Percentiles rank a stretch among this genome's conserved stretches.
phyloP scores from a whole-genome alignment of 169 alveolate species.

The Plasmodium knowlesi region DNA sequence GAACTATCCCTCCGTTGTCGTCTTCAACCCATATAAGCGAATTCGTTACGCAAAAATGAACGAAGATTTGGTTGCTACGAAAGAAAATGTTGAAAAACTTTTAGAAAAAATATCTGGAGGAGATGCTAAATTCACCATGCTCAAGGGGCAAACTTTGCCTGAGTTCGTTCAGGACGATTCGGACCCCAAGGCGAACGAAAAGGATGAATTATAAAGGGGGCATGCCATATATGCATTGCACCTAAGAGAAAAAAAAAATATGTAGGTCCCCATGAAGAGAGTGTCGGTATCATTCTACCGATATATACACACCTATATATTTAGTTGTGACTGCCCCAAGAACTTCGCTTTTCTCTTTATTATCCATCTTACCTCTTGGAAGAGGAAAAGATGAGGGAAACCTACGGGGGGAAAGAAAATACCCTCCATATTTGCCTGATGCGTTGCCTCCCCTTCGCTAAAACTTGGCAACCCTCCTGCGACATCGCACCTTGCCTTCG shows the following conservation, averaged over 20 bases:
- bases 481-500: neutral
- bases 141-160: slow-evolving; percentile 86
- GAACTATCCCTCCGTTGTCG: slow-evolving; percentile 87
- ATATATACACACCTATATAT: neutral
- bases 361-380: neutral
- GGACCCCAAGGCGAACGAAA: neutral
- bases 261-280: neutral
- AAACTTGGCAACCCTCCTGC: neutral
- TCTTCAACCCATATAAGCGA: slow-evolving; percentile 87
- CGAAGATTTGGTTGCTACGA: slow-evolving; percentile 81
- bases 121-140: slow-evolving; percentile 87
- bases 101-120: slow-evolving; percentile 90
- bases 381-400: neutral
- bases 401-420: neutral
- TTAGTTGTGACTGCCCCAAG: neutral
- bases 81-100: slow-evolving; percentile 81
- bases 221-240: neutral
- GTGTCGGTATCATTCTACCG: neutral
- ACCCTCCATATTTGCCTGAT: neutral
- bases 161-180: slow-evolving; percentile 75
- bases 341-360: neutral
- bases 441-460: neutral
- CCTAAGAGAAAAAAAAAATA: neutral
- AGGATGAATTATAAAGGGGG: slow-evolving; percentile 37
- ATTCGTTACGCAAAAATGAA: slow-evolving; percentile 84